These are phyloP conservation scores for Phlyctochytrium arcticum DNA, from an alignment of 192 early-diverging fungal species.

Conservation along the genomic window DNA sequence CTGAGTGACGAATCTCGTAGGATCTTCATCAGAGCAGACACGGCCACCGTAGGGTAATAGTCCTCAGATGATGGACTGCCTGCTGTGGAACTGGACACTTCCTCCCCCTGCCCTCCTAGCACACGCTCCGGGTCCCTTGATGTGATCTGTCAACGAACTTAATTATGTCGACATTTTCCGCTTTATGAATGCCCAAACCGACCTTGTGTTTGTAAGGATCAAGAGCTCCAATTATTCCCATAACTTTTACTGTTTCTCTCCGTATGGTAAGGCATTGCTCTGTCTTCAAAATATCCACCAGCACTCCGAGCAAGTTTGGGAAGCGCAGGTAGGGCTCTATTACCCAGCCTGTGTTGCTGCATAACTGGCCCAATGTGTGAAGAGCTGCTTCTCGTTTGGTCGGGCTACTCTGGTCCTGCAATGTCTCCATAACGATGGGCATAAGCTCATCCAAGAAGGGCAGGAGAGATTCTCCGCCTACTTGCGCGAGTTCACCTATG, in stretches of 20 bases:
- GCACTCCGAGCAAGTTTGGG: slow-evolving; percentile 72
- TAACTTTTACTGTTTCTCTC: slow-evolving; percentile 78
- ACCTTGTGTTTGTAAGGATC: slow-evolving; percentile 83
- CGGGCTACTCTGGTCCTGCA: slow-evolving; percentile 80
- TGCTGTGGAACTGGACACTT: slow-evolving; percentile 44
- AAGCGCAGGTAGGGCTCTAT: slow-evolving; percentile 87
- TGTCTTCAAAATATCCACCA: slow-evolving; percentile 78
- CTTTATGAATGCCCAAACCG: not conserved
- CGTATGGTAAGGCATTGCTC: slow-evolving; percentile 72
- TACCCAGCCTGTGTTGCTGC: slow-evolving; percentile 81
- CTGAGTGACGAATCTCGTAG: slow-evolving; percentile 75
- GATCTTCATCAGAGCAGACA: slow-evolving; percentile 84
- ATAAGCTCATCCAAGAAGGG: slow-evolving; percentile 78
- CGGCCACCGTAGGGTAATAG: slow-evolving; percentile 87
- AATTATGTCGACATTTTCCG: not conserved
- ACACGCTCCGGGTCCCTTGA: slow-evolving; percentile 35
- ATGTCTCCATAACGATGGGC: slow-evolving; percentile 80
- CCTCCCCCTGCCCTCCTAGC: slow-evolving; percentile 14
- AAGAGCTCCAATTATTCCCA: slow-evolving; percentile 91
- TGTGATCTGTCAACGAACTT: slow-evolving; percentile 28
- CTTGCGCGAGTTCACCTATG: slow-evolving; percentile 76
- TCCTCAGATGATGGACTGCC: slow-evolving; percentile 79
- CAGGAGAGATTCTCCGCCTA: slow-evolving; percentile 77
- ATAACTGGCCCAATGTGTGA: slow-evolving; percentile 78
- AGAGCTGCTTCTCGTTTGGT: slow-evolving; percentile 86